A percentile compares a stretch with the other conserved stretches of the same genome.
Conservation (phyloP, 1,139 yeast species). For the Suhomyces terraborum region DNA sequence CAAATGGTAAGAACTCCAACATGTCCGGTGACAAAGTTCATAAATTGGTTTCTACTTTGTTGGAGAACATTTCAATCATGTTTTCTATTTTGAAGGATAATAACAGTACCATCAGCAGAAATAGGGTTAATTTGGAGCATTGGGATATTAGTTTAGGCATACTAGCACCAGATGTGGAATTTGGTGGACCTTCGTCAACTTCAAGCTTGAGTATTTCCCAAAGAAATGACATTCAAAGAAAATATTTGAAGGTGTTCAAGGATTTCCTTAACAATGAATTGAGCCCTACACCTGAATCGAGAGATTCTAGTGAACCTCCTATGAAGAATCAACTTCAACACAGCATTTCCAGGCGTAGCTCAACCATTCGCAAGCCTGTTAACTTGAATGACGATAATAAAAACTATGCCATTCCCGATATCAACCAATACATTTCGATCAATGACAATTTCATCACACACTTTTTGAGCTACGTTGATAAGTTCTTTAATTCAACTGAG, state of each 20-base stretch:
- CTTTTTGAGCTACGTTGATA: slow-evolving; percentile 37
- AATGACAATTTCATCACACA: slow-evolving; percentile 40
- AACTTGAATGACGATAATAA: slow-evolving; percentile 22
- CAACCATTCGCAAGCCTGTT: slow-evolving; percentile 3
- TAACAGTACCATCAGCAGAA: slow-evolving; percentile 40
- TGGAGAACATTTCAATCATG: slow-evolving; percentile 37
- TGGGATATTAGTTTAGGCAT: slow-evolving; percentile 46
- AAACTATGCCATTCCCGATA: slow-evolving; percentile 37
- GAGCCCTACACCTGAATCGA: slow-evolving; percentile 7
- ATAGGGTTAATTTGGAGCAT: slow-evolving; percentile 44
- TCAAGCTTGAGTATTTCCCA: slow-evolving; percentile 25
- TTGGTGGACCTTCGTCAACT: slow-evolving; percentile 11
- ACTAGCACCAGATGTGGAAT: slow-evolving; percentile 32
- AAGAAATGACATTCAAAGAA: slow-evolving; percentile 34
- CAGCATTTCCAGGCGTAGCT: slow-evolving; percentile 2
- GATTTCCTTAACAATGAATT: slow-evolving; percentile 40
- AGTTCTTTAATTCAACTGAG: slow-evolving; percentile 29
- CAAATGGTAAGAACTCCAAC: slow-evolving; percentile 16
- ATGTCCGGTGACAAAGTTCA: slow-evolving; percentile 23
- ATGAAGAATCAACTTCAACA: neutral
- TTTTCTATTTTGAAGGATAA: slow-evolving; percentile 34
- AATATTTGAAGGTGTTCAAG: slow-evolving; percentile 37
- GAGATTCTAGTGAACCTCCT: slow-evolving; percentile 7
- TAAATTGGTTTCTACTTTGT: slow-evolving; percentile 31
- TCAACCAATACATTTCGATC: slow-evolving; percentile 39